Base-by-base conservation (phyloP, 1,139 yeast genomes). In the Candida tropicalis region DNA sequence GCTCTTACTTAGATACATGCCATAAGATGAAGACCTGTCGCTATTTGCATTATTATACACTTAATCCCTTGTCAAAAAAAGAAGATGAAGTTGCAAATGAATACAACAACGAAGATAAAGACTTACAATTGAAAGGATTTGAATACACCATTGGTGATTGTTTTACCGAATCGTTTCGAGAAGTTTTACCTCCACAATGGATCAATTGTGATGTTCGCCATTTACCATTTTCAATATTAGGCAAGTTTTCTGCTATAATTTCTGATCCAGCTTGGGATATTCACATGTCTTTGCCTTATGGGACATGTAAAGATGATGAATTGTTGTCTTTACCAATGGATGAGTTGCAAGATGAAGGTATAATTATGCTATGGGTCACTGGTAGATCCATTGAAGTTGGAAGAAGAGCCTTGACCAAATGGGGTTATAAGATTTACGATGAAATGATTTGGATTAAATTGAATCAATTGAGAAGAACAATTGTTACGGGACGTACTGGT, bases 191-290 rank as follows among this genome's bases (percentile, higher is more conserved):
- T 0, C 73, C 91, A 1, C 97, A 90, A 62, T 87, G 95, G 95
- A 87, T 91, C 45, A 79, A 80, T 46, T 87, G 96, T 60, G 96
- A 91, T 62, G 82, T 91, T 22, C 72, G 90, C 35, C 72, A 76
- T 41, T 70, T 90, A 40, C 89, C 91, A 48, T 81, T 91, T 54
- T 65, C 60, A 32, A 64, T 80, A 6, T 66, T 91, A 44, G 97
- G 97, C 2, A 83, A 88, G 62, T 91, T 87, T 65, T 87, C 95
- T 10, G 96, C 84, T 8, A 82, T 91, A 15, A 79, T 91, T 45
- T 91, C 96, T 0, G 98, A 91, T 62, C 97, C 95, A 1, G 89
- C 95, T 2, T 87, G 95, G 95, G 87, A 85, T 48, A 87, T 87
- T 46, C 95, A 87, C 59, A 86, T 85, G 90, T 81, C 83, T 43